Evolutionary conservation across 768 basidiomycete genomes (phyloP), one percentile per base, ranked within the genome.

Genomic region (Podaxis rugospora): DNA sequence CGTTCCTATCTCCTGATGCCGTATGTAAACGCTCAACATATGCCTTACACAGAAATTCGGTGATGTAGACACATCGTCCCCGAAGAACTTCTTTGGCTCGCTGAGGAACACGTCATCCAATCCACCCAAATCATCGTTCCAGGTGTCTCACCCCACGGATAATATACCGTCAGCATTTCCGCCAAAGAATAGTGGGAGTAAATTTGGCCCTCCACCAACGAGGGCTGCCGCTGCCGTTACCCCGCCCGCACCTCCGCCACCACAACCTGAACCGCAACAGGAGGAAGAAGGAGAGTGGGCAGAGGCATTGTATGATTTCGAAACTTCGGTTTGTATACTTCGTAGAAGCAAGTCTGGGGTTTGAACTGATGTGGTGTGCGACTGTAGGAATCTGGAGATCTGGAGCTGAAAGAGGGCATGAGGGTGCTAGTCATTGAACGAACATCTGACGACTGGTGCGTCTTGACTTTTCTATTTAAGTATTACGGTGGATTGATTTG

Each of bases 361-460:
- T 9, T 55, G 18, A 40, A 23, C 5, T 52, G 51, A 62, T 55
- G 64, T 51, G 39, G 32, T 21, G 11, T 54, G n/a, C 40, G 21
- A 21, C 63, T 59, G n/a, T n/a, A 92, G 90, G 90, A 91, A 62
- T 70, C 85, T 16, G 86, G 80, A 5, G 91, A 93, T 76, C 74
- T 93, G 36, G 69, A 74, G 39, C 75, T 93, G 59, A 75, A 77
- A 46, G 83, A 80, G 53, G 81, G 82, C 10, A 76, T 85, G 66
- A 78, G 80, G 47, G 78, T 93, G n/a, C 71, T 84, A 61, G 79
- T 92, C 40, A 79, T 82, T 4, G 87, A 87, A 64, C 79, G 76
- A 65, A 84, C 86, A 4, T 90, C 89, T 9, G 86, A 85, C 23
- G 91, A 92, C 65, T 93, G 91, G 91, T 92, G 62, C 18, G 86